A percentile compares a stretch with the other conserved stretches of the same genome.
Conservation (phyloP, 2,329 filamentous ascomycete genomes). For the Aspergillus quadricinctus region DNA sequence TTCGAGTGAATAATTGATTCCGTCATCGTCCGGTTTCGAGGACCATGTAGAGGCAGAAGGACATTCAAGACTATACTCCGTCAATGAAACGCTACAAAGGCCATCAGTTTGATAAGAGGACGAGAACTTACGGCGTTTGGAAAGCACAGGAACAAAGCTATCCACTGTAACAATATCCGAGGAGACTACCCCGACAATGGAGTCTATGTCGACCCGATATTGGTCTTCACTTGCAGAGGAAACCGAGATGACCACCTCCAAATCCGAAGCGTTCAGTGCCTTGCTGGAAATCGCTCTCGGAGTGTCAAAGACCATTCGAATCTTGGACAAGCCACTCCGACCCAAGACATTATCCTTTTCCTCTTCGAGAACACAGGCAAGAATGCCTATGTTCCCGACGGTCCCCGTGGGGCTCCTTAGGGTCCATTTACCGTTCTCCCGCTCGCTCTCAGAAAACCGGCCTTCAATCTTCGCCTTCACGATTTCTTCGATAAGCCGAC, state of each 20-base stretch:
- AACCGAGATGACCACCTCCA: conserved; percentile 59
- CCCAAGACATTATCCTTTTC: conserved; percentile 42
- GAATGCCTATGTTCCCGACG: conserved; percentile 50
- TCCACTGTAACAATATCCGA: conserved; percentile 68
- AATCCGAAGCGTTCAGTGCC: conserved; percentile 29
- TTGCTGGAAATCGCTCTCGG: conserved; percentile 27
- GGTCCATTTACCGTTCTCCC: conserved; percentile 76
- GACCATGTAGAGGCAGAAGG: conserved; percentile 64
- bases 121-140: conserved; percentile 61
- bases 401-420: conserved; percentile 64
- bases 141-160: conserved; percentile 70
- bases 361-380: conserved; percentile 44
- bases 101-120: neutral
- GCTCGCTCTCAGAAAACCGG: conserved; percentile 76
- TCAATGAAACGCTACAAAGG: conserved; percentile 2
- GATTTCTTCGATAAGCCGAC: conserved; percentile 77
- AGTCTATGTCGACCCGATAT: conserved; percentile 56
- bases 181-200: conserved; percentile 66
- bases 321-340: conserved; percentile 44
- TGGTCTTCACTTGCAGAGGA: conserved; percentile 61
- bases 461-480: conserved; percentile 81
- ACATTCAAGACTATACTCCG: conserved; percentile 61
- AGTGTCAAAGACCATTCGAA: conserved; percentile 36
- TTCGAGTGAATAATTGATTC: conserved; percentile 72
- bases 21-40: conserved; percentile 46